Evolutionary conservation across 2,329 filamentous ascomycete species (phyloP).

Genomic region (Coniochaeta sp.): DNA sequence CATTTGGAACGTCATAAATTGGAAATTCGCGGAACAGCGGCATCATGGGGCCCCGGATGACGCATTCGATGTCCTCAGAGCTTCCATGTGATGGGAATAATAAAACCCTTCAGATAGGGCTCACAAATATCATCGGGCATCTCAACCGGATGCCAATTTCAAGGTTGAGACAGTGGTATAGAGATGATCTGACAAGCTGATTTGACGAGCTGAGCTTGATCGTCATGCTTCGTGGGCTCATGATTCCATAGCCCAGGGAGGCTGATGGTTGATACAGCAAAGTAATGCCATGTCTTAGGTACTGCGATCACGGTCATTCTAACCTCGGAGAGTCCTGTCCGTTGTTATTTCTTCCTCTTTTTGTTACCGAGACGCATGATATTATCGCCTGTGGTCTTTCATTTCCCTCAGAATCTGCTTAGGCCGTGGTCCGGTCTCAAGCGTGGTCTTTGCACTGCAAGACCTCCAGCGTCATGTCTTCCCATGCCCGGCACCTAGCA

Average conservation of each 20-base stretch:
- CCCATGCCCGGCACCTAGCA: not conserved
- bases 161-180: not conserved
- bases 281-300: not conserved
- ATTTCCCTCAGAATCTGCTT: not conserved
- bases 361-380: not conserved
- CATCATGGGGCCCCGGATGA: slow-evolving; percentile 41
- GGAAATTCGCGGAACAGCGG: slow-evolving; percentile 59
- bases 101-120: not conserved
- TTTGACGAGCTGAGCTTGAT: too few species aligned
- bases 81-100: slow-evolving; percentile 25
- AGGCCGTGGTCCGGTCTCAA: not conserved
- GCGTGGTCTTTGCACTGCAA: not conserved
- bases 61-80: slow-evolving; percentile 35
- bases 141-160: not conserved
- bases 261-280: not conserved
- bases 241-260: not conserved
- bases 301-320: not conserved
- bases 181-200: not conserved
- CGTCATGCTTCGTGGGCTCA: not conserved
- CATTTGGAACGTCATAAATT: slow-evolving; percentile 71
- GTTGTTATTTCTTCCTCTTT: not conserved
- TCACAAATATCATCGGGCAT: not conserved
- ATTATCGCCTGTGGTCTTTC: not conserved
- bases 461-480: not conserved
- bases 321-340: not conserved